Evolutionary conservation across 306 rosid genomes (phyloP), one percentile per base, ranked within the genome.

Genomic region (Trichosanthes truncata): DNA sequence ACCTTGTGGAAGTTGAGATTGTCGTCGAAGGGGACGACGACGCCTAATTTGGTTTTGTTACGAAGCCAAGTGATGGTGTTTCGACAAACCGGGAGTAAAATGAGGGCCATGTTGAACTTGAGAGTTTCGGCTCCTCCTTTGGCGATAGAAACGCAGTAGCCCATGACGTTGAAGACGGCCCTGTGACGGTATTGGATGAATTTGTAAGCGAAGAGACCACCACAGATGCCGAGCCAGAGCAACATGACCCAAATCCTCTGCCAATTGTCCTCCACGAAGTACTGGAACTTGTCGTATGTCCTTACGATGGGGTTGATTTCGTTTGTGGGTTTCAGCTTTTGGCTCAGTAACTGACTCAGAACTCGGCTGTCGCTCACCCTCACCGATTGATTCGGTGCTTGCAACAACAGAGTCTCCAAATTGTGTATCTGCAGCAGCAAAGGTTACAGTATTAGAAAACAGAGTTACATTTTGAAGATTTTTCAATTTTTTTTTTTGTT

Each of bases 41-140:
- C 76, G 12, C 90, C 87, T 23, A 87, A 49, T 53, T 85, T 87
- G 80, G 92, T 89, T 78, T 82, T 87, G 86, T 89, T 89, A 36
- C 92, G 80, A 41, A 89, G 92, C 92, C 92, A 89, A 21, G 92
- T 89, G 67, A 89, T 89, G 66, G 92, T 87, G 84, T 89, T 89
- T 15, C 92, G 90, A 74, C 92, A 89, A 38, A 89, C 92, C 0
- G 92, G 92, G 17, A 89, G 68, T 20, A 89, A 25, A 59, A 89
- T 87, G 10, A 89, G 63, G 14, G 92, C 92, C 92, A 85, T 89
- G 84, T 89, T 89, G 83, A 89, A 85, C 45, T 89, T 89, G 29
- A 89, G 90, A 20, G 84, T 89, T 82, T 89, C 92, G 4, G 90
- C 92, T 45, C 87, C 92, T 33, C 92, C 92, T 82, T 89, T 89